phyloP scores from a whole-genome alignment of 2,329 filamentous ascomycete species.

The Sphaceloma murrayae region DNA sequence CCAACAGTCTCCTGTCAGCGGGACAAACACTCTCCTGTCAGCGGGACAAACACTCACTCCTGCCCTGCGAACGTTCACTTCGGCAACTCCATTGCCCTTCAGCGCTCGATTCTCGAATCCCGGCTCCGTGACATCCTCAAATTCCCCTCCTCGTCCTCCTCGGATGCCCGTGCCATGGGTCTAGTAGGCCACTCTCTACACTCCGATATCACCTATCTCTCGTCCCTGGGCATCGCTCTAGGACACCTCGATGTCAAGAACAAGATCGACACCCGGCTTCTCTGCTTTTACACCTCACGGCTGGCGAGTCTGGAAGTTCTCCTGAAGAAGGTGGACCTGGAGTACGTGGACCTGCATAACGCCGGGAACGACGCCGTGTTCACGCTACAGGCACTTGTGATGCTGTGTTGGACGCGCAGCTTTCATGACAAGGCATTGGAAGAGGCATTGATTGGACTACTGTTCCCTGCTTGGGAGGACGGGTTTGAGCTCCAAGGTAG shows the following conservation, averaged over 20 bases:
- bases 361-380: conserved; percentile 21
- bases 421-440: background rate
- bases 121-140: too few relatives aligned
- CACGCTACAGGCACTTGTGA: conserved; percentile 22
- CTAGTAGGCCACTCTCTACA: conserved; percentile 23
- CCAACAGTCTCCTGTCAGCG: too few relatives aligned
- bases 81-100: conserved; percentile 21
- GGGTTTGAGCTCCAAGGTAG: background rate
- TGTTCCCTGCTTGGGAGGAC: background rate
- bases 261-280: conserved; percentile 21
- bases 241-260: conserved; percentile 17
- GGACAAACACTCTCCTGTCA: conserved; percentile 17
- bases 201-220: conserved; percentile 21
- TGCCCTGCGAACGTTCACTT: conserved; percentile 22
- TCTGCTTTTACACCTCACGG: conserved; percentile 21
- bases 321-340: conserved; percentile 15
- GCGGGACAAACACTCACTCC: background rate
- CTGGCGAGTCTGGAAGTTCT: conserved; percentile 18
- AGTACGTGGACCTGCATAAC: conserved; percentile 19
- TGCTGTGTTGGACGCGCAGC: conserved; percentile 20
- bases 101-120: too few relatives aligned
- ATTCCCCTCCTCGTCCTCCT: too few relatives aligned
- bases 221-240: conserved; percentile 18
- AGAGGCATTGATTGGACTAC: background rate
- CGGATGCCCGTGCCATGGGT: too few relatives aligned